A percentile compares a stretch with the other conserved stretches of the same genome.
Evolutionary conservation across 768 basidiomycete species (phyloP).

Genomic region (Tulasnella sp.): DNA sequence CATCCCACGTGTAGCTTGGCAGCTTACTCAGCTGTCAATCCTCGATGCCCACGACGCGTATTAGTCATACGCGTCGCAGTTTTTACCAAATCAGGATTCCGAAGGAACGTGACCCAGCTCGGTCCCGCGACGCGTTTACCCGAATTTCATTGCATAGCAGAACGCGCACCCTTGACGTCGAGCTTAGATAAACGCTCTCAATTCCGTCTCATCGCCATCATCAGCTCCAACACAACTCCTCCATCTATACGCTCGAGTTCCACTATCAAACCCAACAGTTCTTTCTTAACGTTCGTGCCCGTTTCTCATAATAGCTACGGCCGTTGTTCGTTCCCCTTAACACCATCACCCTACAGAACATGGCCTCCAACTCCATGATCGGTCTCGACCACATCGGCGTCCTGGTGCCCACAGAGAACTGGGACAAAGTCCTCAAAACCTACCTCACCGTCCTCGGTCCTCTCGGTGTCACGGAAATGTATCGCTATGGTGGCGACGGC

Average conservation of each 20-base stretch:
- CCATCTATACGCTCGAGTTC: neutral
- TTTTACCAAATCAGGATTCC: neutral
- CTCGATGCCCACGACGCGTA: neutral
- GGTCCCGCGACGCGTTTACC: neutral
- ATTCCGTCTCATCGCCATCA: neutral
- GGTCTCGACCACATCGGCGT: neutral
- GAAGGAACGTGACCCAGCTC: neutral
- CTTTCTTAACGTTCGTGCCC: neutral
- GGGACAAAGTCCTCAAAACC: neutral
- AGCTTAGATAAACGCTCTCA: neutral
- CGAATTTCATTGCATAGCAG: neutral
- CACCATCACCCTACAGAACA: neutral
- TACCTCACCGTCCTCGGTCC: neutral
- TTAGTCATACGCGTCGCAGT: neutral
- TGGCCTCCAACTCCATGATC: neutral
- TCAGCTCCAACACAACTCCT: neutral
- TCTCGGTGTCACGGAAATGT: neutral
- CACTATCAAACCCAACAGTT: neutral
- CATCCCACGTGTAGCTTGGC: neutral
- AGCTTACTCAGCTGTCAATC: neutral
- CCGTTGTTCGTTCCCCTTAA: neutral
- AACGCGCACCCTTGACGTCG: neutral
- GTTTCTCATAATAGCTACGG: neutral
- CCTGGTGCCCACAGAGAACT: neutral
- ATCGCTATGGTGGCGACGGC: neutral